phyloP scores from a whole-genome alignment of 495 filamentous ascomycete species.

The Aspergillus funiculosus region DNA sequence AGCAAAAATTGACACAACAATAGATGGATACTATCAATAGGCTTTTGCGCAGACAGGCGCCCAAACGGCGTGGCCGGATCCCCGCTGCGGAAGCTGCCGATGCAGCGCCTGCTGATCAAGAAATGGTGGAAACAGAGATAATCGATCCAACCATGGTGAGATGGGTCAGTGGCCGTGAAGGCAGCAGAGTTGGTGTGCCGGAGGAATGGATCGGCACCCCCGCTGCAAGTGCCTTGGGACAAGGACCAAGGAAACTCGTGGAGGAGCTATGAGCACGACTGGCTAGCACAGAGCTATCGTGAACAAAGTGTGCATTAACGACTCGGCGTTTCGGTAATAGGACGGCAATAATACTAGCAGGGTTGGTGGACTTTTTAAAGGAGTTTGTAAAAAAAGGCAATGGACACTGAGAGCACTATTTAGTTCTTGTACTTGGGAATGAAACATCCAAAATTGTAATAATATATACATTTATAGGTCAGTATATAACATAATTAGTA shows the following conservation, averaged over 20 bases:
- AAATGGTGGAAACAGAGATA: constrained; percentile 48
- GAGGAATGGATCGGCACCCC: constrained; percentile 73
- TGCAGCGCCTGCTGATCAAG: constrained; percentile 49
- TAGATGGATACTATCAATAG: constrained; percentile 98
- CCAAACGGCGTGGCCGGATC: constrained; percentile 63
- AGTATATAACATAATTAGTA: background rate
- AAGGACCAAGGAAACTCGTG: constrained; percentile 36
- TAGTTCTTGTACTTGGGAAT: background rate
- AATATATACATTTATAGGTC: too few relatives aligned
- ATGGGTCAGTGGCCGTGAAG: constrained; percentile 68
- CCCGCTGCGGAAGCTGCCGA: constrained; percentile 44
- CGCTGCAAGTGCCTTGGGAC: constrained; percentile 57
- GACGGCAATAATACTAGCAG: background rate
- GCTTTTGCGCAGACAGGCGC: constrained; percentile 89
- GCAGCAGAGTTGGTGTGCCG: constrained; percentile 67
- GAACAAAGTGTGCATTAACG: constrained; percentile 14
- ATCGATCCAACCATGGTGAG: constrained; percentile 66
- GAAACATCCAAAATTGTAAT: background rate
- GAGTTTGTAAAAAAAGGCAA: constrained; percentile 12
- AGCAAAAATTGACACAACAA: constrained; percentile 9
- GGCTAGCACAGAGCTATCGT: background rate
- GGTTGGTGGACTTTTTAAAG: constrained; percentile 2
- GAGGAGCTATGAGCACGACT: constrained; percentile 35
- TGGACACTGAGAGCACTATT: background rate
- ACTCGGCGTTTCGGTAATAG: constrained; percentile 28